A percentile compares a stretch with the other conserved stretches of the same genome.
Evolutionary conservation across 2,329 filamentous ascomycete genomes (phyloP).

Genomic region (Aureobasidium namibiae): DNA sequence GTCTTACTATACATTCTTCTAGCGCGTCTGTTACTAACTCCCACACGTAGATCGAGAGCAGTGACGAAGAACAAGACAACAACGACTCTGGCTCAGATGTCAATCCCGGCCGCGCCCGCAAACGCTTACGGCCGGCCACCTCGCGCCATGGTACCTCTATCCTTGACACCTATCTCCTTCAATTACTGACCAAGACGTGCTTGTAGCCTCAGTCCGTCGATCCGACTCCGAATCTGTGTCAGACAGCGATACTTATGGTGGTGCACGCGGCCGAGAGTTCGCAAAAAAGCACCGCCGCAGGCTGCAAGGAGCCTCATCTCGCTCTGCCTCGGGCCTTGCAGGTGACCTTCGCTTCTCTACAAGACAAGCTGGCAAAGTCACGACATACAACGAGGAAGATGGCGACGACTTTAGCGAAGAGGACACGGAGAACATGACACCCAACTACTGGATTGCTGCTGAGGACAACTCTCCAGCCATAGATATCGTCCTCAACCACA

Average conservation of each 20-base stretch:
- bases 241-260: constrained; percentile 66
- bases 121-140: constrained; percentile 61
- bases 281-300: constrained; percentile 70
- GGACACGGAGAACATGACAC: constrained; percentile 55
- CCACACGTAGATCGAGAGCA: constrained; percentile 47
- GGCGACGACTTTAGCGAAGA: constrained; percentile 49
- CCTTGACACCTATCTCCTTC: constrained; percentile 20
- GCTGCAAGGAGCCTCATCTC: constrained; percentile 53
- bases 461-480: constrained; percentile 79
- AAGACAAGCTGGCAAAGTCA: constrained; percentile 67
- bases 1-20: constrained; percentile 19
- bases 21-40: constrained; percentile 15
- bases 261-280: constrained; percentile 55
- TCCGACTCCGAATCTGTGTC: constrained; percentile 59
- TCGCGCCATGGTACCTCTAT: constrained; percentile 45
- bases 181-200: constrained; percentile 31
- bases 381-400: constrained; percentile 61
- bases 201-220: constrained; percentile 22
- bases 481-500: constrained; percentile 83
- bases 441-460: constrained; percentile 61
- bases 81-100: constrained; percentile 70
- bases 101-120: constrained; percentile 50
- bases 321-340: constrained; percentile 51
- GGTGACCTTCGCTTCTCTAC: constrained; percentile 88
- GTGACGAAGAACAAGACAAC: constrained; percentile 37